Evolutionary conservation across 2,329 filamentous ascomycete species (phyloP), one percentile per base, ranked within the genome.

Genomic region (Ascochyta lentis): DNA sequence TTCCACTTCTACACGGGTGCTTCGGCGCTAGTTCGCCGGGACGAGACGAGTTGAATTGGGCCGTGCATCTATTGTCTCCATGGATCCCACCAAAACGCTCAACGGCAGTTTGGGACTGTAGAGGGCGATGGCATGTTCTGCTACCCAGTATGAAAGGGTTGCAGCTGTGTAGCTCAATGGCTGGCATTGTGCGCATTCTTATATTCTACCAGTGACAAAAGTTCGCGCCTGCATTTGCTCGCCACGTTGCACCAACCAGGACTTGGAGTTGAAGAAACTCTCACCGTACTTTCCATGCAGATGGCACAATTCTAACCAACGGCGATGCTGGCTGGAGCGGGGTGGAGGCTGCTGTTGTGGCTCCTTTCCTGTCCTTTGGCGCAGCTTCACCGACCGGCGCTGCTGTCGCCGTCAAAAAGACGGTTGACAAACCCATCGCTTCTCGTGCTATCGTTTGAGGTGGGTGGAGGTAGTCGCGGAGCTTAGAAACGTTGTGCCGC

Each of bases 191-290:
- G 54, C 49, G 40, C 54, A 44, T 52, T 53, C 49, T 57, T 57
- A 57, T 57, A 57, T 57, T 47, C 39, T 49, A 49, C 44, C 48
- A 56, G 54, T 53, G 54, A 52, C 48, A 49, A 40, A 49, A 52
- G 38, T 46, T 41, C 34, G 40, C 54, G 40, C 54, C 54, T 57
- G 54, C 54, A 53, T 56, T 47, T 48, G 53, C 47, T 47, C 39
- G 54, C 54, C 54, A 57, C 54, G 54, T 57, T 39, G 48, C 54
- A 57, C 54, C 54, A 57, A 45, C 44, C 54, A 56, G 37, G 39
- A 44, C 44, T 16, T 31, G 16, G 26, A 49, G 6, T 41, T 23
- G 9, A 19, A 44, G 49, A 41, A 46, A 43, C 16, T 48, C 43
- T 49, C 49, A 49, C 54, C 39, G 54, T 45, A 49, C 19, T 41